Evolutionary conservation across 768 basidiomycete species (phyloP).

Genomic region (Amanita rubescens): DNA sequence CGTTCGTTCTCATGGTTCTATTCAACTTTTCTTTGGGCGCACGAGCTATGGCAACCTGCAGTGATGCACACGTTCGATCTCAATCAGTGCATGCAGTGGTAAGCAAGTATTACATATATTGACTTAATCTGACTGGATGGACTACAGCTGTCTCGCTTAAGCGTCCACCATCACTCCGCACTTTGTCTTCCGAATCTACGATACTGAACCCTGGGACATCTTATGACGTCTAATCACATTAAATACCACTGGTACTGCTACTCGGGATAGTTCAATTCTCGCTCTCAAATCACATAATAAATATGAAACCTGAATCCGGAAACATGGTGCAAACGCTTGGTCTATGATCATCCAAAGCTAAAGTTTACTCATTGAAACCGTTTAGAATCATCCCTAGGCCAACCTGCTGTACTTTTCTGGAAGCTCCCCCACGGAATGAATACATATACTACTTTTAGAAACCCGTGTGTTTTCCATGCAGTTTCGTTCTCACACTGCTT

Average conservation of each 20-base stretch:
- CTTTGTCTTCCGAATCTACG: constrained; percentile 7
- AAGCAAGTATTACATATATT: neutral
- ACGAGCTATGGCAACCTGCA: neutral
- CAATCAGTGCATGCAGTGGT: neutral
- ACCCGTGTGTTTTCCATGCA: neutral
- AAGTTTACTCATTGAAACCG: neutral
- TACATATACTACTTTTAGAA: neutral
- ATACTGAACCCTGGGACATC: neutral
- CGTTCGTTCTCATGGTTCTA: neutral
- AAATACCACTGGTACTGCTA: neutral
- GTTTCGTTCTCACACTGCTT: neutral
- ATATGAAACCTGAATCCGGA: neutral
- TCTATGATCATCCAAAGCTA: neutral
- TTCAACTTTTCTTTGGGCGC: neutral
- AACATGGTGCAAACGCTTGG: neutral
- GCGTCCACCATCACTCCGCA: too few species aligned
- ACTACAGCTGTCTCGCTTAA: neutral
- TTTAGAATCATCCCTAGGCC: neutral
- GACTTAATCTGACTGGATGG: neutral
- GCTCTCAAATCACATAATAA: neutral
- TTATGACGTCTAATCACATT: constrained; percentile 3
- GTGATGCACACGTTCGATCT: neutral
- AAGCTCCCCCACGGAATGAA: neutral
- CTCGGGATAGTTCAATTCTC: neutral
- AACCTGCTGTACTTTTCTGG: neutral